These are phyloP conservation scores for Debaryomyces fabryi DNA, from an alignment of 1,139 yeast genomes.

Conservation along the genomic window DNA sequence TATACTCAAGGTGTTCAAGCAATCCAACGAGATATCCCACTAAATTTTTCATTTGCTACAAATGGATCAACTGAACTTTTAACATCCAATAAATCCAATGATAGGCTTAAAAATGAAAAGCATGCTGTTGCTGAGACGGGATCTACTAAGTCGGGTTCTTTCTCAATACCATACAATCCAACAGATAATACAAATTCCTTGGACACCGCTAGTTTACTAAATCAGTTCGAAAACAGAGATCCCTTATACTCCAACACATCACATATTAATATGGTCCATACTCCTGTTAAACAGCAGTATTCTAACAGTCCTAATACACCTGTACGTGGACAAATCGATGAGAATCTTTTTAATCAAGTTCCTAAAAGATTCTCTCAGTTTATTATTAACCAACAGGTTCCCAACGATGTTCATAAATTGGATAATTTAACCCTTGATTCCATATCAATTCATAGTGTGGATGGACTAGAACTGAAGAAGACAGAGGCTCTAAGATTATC, in stretches of 20 bases:
- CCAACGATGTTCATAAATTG: constrained; percentile 26
- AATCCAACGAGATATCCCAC: background rate
- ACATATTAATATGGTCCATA: constrained; percentile 16
- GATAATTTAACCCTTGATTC: constrained; percentile 32
- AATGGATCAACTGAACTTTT: background rate
- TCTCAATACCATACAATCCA: constrained; percentile 36
- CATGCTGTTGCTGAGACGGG: background rate
- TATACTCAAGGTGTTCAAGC: background rate
- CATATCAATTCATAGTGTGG: constrained; percentile 26
- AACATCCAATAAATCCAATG: background rate
- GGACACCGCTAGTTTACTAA: constrained; percentile 36
- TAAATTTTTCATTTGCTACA: background rate
- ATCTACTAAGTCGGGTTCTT: background rate
- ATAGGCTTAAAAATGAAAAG: background rate
- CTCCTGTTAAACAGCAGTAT: background rate
- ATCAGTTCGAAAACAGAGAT: constrained; percentile 17
- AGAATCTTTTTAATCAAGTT: constrained; percentile 31
- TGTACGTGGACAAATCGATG: background rate
- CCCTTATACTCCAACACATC: constrained; percentile 30
- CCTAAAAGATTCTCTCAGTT: constrained; percentile 48
- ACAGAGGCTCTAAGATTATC: background rate
- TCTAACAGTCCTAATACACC: background rate
- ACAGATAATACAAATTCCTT: constrained; percentile 31
- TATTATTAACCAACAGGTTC: constrained; percentile 41
- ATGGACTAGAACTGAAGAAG: background rate